Base-by-base conservation (phyloP, 345 rosid genomes). In the Eucalyptus pumila region DNA sequence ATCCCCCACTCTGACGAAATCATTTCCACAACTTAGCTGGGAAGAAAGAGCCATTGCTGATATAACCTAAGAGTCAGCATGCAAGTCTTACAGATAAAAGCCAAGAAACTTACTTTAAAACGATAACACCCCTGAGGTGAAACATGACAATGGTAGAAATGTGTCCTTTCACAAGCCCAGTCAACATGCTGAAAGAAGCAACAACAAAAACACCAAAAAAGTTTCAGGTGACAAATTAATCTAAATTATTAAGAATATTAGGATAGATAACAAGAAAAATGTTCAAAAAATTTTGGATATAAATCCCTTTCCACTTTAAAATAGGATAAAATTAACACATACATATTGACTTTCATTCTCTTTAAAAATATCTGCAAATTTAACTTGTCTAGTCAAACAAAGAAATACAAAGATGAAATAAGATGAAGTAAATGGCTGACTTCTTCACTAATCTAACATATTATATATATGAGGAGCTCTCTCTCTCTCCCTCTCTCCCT, bases 131-230 rank as follows among this genome's bases (percentile, higher is more conserved):
- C 93, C 87, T 91, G 76, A 5, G 76, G 32, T 88, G 92, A 91
- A 69, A 95, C 95, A 89, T 96, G 90, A 86, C 99, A 97, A 3
- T 92, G 94, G 80, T 95, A 96, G 65, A 89, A 30, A 65, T 90
- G 93, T 2, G 96, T 91, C 81, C 87, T 92, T n/a, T 91, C 93
- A 21, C 94, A 89, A 92, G 94, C 96, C 96, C 96, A 93, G 49
- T 91, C 92, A 81, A 89, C 87, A 34, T 52, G 48, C 98, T 96
- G 94, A 89, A 76, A 86, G 54, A 88, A 34, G 47, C 48, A 56
- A 62, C 54, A 86, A 69, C 72, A 45, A 37, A 42, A 21, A 34
- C 42, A 48, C 60, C 50, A 34, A 48, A 86, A 44, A 87, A 83
- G 32, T 40, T 37, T 34, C 86, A 27, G 56, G 26, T 30, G 14